Conservation (phyloP, 2,329 filamentous ascomycete species). For the Diaporthe aspalathi region DNA sequence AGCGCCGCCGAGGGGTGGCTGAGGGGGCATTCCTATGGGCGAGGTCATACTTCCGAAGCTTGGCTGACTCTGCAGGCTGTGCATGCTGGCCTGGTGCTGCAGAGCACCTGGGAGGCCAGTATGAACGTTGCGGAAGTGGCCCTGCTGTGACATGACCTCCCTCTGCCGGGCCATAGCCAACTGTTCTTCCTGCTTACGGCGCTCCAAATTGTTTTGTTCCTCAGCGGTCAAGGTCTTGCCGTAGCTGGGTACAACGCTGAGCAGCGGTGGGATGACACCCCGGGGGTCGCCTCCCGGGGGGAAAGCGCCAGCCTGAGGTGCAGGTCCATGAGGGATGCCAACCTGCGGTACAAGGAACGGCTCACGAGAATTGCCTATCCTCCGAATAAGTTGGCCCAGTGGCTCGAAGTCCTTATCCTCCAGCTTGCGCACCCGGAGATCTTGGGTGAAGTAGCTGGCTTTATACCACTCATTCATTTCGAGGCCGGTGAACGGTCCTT, state of each 20-base stretch:
- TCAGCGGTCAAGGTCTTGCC: constrained; percentile 96
- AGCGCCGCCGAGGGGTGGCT: constrained; percentile 67
- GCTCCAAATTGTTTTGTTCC: constrained; percentile 96
- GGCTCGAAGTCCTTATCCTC: constrained; percentile 96
- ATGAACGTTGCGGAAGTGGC: constrained; percentile 79
- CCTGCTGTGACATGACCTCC: constrained; percentile 89
- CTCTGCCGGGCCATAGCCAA: constrained; percentile 96
- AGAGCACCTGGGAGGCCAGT: constrained; percentile 63
- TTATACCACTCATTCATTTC: constrained; percentile 99
- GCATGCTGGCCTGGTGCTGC: constrained; percentile 94
- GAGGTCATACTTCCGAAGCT: constrained; percentile 96
- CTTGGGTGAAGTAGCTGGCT: constrained; percentile 95
- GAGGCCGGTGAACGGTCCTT: constrained; percentile 94
- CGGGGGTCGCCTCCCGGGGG: constrained; percentile 60
- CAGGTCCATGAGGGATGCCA: constrained; percentile 88
- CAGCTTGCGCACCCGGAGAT: constrained; percentile 92
- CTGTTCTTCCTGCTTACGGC: constrained; percentile 97
- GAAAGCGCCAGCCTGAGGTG: constrained; percentile 64
- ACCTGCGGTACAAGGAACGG: constrained; percentile 98
- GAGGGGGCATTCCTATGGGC: constrained; percentile 72
- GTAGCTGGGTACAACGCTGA: constrained; percentile 94
- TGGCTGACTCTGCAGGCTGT: constrained; percentile 95
- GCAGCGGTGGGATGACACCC: constrained; percentile 86
- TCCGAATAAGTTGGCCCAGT: constrained; percentile 90
- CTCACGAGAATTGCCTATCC: constrained; percentile 96